These are phyloP conservation scores for Paecilomyces formosus DNA, from an alignment of 2,329 filamentous ascomycete genomes.

Conservation along the genomic window DNA sequence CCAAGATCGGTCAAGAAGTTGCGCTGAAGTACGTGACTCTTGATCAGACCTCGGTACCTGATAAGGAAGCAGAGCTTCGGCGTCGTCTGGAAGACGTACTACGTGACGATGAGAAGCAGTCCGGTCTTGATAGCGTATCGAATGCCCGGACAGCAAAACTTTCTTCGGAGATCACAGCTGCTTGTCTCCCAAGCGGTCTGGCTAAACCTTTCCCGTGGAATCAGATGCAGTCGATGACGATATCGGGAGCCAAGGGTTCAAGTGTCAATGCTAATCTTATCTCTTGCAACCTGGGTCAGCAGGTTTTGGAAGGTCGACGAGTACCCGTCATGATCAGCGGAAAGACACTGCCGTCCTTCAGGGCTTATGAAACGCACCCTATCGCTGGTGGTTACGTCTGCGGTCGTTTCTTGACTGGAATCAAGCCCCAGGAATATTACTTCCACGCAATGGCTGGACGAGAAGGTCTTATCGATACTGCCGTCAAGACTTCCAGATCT, in stretches of 20 bases:
- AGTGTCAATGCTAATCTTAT: slow-evolving; percentile 94
- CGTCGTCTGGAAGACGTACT: slow-evolving; percentile 80
- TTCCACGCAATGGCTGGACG: slow-evolving; percentile 99
- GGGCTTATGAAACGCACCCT: slow-evolving; percentile 80
- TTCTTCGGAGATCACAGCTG: slow-evolving; percentile 68
- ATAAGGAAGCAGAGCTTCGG: slow-evolving; percentile 63
- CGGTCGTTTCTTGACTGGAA: slow-evolving; percentile 94
- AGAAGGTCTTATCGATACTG: slow-evolving; percentile 97
- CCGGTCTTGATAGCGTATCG: slow-evolving; percentile 79
- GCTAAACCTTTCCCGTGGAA: slow-evolving; percentile 92
- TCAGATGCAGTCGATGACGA: slow-evolving; percentile 99
- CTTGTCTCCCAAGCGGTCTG: slow-evolving; percentile 73
- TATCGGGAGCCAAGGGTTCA: slow-evolving; percentile 88
- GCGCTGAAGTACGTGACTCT: slow-evolving; percentile 85
- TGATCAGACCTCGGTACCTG: slow-evolving; percentile 53
- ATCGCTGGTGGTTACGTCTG: slow-evolving; percentile 89
- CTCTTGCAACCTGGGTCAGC: slow-evolving; percentile 94
- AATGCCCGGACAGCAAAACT: slow-evolving; percentile 63
- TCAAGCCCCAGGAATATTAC: slow-evolving; percentile 95
- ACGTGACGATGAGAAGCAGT: slow-evolving; percentile 84
- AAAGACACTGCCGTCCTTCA: slow-evolving; percentile 91
- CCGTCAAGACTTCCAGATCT: slow-evolving; percentile 94
- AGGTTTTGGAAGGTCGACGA: slow-evolving; percentile 88
- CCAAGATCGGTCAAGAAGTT: slow-evolving; percentile 65
- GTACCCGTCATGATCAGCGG: slow-evolving; percentile 97